Evolutionary conservation across 2,329 filamentous ascomycete genomes (phyloP).

Genomic region (Epichloe typhina): DNA sequence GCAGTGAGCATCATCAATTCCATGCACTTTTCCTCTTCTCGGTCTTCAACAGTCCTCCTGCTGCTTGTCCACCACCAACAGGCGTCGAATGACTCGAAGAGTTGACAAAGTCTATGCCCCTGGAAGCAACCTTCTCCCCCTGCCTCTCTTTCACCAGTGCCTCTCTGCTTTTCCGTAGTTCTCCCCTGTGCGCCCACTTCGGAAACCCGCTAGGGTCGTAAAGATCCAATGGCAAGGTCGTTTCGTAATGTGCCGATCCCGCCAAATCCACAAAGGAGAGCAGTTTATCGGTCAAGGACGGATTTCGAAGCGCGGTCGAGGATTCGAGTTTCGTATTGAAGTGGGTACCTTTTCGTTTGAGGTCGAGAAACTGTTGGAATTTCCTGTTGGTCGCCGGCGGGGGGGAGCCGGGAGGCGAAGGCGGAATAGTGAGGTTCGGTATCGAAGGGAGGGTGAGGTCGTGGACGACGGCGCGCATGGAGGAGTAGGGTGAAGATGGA

Average conservation of each 20-base stretch:
- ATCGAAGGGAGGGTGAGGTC: constrained; percentile 61
- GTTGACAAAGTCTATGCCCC: constrained; percentile 36
- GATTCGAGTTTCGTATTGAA: constrained; percentile 64
- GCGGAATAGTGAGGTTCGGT: constrained; percentile 61
- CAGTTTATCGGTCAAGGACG: constrained; percentile 57
- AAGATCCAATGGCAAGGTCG: constrained; percentile 39
- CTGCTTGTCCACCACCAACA: constrained; percentile 7
- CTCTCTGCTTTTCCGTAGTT: constrained; percentile 35
- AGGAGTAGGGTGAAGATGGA: constrained; percentile 51
- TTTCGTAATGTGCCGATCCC: constrained; percentile 49
- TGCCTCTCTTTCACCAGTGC: constrained; percentile 31
- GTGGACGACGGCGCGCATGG: constrained; percentile 49
- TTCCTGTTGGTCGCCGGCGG: constrained; percentile 44
- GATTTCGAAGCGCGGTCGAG: constrained; percentile 57
- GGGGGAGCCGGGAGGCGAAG: constrained; percentile 54
- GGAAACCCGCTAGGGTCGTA: constrained; percentile 48
- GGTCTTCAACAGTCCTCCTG: constrained; percentile 13
- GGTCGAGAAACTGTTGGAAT: constrained; percentile 58
- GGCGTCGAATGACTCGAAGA: constrained; percentile 12
- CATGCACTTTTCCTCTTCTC: constrained; percentile 23
- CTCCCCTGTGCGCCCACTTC: constrained; percentile 36
- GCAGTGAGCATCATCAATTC: constrained; percentile 11
- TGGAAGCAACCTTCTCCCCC: constrained; percentile 26
- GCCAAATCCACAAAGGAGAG: constrained; percentile 48
- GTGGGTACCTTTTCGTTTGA: constrained; percentile 66